Evolutionary conservation across 331 rosid genomes (phyloP).

Genomic region (Phaseolus coccineus): DNA sequence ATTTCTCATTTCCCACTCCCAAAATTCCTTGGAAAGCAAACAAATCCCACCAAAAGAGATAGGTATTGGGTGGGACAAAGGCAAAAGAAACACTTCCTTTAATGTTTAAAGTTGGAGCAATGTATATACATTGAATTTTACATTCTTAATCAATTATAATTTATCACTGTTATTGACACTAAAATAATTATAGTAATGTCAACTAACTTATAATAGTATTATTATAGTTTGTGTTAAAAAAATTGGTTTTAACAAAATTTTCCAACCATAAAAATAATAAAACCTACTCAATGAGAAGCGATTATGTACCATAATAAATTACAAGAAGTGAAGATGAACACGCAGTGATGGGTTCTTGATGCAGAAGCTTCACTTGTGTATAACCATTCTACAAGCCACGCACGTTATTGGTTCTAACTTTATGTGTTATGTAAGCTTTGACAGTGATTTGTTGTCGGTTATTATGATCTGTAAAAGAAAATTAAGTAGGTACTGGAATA

Average conservation of each 20-base stretch:
- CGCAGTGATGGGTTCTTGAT: background rate
- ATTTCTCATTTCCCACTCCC: slow-evolving; percentile 22
- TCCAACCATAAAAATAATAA: background rate
- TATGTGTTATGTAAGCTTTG: background rate
- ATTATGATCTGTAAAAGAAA: too few species aligned
- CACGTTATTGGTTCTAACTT: background rate
- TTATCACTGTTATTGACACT: too few species aligned
- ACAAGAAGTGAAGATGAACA: background rate
- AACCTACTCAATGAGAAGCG: background rate
- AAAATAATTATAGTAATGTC: too few species aligned
- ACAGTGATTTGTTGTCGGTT: too few species aligned
- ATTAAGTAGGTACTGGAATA: too few species aligned
- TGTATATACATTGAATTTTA: too few species aligned
- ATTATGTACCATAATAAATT: background rate
- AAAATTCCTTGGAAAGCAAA: slow-evolving; percentile 19
- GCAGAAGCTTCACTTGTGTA: background rate
- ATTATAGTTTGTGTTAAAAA: background rate
- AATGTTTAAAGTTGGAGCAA: too few species aligned
- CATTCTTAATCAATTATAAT: too few species aligned
- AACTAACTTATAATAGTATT: too few species aligned
- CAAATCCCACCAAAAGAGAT: slow-evolving; percentile 15
- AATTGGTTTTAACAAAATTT: background rate
- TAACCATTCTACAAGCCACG: background rate
- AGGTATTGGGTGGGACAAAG: background rate
- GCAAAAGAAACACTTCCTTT: background rate